Conservation (phyloP, 805 yeast genomes). For the Pichia rugopelliculosa region DNA sequence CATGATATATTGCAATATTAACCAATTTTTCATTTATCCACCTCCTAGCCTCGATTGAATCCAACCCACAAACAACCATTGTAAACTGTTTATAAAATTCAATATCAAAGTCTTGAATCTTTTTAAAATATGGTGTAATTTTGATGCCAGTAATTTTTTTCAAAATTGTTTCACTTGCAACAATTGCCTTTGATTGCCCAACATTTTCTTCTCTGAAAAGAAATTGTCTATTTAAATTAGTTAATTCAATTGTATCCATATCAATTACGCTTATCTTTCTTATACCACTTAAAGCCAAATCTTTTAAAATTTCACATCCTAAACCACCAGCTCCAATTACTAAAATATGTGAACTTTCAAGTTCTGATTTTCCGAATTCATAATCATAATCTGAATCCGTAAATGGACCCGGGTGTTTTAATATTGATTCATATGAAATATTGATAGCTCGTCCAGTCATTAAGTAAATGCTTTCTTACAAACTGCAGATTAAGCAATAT, state of each 20-base stretch:
- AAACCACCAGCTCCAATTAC: conserved; percentile 79
- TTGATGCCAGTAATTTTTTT: conserved; percentile 28
- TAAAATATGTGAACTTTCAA: conserved; percentile 24
- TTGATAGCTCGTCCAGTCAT: not conserved
- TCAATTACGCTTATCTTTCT: conserved; percentile 60
- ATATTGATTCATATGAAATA: too few relatives aligned
- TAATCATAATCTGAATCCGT: conserved; percentile 27
- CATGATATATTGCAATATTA: conserved; percentile 45
- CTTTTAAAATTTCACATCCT: conserved; percentile 74
- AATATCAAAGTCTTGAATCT: conserved; percentile 55
- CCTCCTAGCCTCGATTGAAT: conserved; percentile 81
- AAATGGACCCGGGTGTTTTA: conserved; percentile 23
- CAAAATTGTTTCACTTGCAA: conserved; percentile 53
- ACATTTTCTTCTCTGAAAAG: conserved; percentile 54
- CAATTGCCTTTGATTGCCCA: conserved; percentile 58
- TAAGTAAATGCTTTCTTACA: not conserved
- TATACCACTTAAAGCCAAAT: conserved; percentile 65
- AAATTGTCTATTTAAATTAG: conserved; percentile 71
- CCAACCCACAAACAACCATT: conserved; percentile 79
- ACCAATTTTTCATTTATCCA: conserved; percentile 76
- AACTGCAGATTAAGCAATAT: too few relatives aligned
- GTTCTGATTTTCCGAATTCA: conserved; percentile 15
- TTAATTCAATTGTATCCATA: conserved; percentile 77
- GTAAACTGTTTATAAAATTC: conserved; percentile 62
- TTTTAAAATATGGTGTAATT: conserved; percentile 53